Conservation (phyloP, 495 filamentous ascomycete genomes). For the Neurospora sp. region DNA sequence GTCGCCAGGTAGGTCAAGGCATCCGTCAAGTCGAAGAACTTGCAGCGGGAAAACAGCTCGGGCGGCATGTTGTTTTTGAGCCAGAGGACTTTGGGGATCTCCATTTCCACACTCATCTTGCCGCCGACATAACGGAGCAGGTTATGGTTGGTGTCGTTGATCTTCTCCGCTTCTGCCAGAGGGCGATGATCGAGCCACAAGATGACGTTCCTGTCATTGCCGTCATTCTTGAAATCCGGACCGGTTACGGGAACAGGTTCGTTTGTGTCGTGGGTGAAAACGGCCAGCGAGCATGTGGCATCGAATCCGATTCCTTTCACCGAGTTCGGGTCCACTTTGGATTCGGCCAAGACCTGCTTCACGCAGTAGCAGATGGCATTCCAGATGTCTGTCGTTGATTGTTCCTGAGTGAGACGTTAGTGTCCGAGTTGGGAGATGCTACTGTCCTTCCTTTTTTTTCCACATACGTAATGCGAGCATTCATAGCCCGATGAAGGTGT, state of each 20-base stretch:
- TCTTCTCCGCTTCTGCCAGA: conserved; percentile 74
- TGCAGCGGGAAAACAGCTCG: conserved; percentile 80
- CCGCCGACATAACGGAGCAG: conserved; percentile 93
- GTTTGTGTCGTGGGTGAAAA: conserved; percentile 81
- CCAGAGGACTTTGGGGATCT: conserved; percentile 96
- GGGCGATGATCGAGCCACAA: conserved; percentile 92
- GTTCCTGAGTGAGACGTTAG: conserved; percentile 53
- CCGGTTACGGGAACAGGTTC: conserved; percentile 83
- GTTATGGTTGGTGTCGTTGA: conserved; percentile 87
- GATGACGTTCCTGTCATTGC: conserved; percentile 78
- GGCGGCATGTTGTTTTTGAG: conserved; percentile 96
- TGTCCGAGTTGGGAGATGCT: not conserved
- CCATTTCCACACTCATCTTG: conserved; percentile 98
- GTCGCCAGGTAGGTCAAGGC: conserved; percentile 93
- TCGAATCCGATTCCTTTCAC: conserved; percentile 92
- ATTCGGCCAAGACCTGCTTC: conserved; percentile 63
- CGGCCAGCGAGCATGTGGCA: conserved; percentile 88
- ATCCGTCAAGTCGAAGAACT: conserved; percentile 91
- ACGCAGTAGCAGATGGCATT: conserved; percentile 76
- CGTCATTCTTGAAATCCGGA: conserved; percentile 68
- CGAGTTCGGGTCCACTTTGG: conserved; percentile 59
- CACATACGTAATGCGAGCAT: conserved; percentile 58
- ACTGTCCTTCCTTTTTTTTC: not conserved
- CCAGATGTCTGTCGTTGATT: conserved; percentile 98
- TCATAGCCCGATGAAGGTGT: conserved; percentile 74